These are phyloP conservation scores for Echinochloa phyllopogon DNA, from an alignment of 176 grass and related monocot genomes.

Conservation along the genomic window DNA sequence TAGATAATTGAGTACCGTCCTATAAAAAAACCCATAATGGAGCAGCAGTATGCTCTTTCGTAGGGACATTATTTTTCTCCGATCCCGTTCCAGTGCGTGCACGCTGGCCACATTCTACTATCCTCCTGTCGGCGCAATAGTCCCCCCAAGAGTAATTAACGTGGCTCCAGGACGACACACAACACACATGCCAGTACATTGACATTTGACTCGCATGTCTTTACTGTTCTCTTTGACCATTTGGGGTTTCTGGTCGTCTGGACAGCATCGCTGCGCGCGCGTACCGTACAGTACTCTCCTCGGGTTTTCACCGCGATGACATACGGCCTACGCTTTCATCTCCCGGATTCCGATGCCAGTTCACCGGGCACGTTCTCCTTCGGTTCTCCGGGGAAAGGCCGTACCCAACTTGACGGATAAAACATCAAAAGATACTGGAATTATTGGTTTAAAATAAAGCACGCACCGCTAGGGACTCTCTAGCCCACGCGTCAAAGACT, in stretches of 20 bases:
- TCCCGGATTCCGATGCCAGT: slow-evolving; percentile 15
- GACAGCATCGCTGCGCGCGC: neutral
- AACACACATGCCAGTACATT: neutral
- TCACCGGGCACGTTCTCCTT: neutral
- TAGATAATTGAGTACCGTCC: slow-evolving; percentile 27
- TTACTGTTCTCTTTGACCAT: slow-evolving; percentile 8
- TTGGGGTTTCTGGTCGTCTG: neutral
- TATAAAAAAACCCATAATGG: neutral
- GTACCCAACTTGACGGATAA: too few species aligned
- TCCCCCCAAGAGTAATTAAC: neutral
- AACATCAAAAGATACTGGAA: too few species aligned
- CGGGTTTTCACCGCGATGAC: neutral
- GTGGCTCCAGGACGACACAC: slow-evolving; percentile 22
- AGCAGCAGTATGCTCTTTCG: neutral
- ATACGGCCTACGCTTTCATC: neutral
- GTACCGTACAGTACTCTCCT: neutral
- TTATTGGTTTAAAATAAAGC: too few species aligned
- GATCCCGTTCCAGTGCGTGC: slow-evolving; percentile 10
- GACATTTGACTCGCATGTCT: slow-evolving; percentile 24
- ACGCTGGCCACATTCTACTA: slow-evolving; percentile 18
- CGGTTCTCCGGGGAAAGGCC: too few species aligned
- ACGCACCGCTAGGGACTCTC: too few species aligned
- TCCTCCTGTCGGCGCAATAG: neutral
- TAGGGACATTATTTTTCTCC: slow-evolving; percentile 17
- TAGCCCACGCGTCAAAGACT: too few species aligned